Conservation (phyloP, 2,329 filamentous ascomycete genomes). For the Tolypocladium paradoxum region DNA sequence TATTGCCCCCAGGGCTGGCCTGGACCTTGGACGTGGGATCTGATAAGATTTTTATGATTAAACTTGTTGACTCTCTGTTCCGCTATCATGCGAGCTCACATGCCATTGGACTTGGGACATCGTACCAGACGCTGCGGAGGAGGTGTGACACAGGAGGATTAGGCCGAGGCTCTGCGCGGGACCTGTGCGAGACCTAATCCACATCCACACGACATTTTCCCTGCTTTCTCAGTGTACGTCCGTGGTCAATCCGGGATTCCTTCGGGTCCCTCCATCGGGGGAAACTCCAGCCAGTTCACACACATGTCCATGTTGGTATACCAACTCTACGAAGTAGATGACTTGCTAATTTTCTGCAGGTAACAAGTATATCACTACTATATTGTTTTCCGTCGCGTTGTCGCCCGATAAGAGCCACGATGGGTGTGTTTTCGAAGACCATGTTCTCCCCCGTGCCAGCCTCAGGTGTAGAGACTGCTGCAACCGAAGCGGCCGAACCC, state of each 20-base stretch:
- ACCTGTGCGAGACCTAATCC: background rate
- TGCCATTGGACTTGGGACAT: background rate
- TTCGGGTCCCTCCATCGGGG: no score
- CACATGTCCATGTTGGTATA: background rate
- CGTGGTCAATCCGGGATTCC: no score
- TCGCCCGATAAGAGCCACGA: background rate
- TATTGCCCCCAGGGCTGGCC: background rate
- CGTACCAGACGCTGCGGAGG: background rate
- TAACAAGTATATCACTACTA: background rate
- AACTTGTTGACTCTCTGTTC: background rate
- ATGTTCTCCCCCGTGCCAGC: background rate
- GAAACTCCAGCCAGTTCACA: background rate
- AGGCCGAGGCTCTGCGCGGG: background rate
- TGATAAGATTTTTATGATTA: background rate
- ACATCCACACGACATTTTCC: background rate
- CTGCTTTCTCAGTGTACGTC: no score
- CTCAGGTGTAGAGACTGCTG: background rate
- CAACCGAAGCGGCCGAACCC: background rate
- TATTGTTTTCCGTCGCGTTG: background rate
- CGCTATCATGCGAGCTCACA: background rate
- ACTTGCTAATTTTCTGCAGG: background rate
- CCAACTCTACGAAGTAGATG: background rate
- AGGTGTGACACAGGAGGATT: background rate
- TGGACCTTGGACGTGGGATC: background rate
- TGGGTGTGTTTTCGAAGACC: background rate